Evolutionary conservation across 2,329 filamentous ascomycete genomes (phyloP).

Genomic region (Penicillium sp.): DNA sequence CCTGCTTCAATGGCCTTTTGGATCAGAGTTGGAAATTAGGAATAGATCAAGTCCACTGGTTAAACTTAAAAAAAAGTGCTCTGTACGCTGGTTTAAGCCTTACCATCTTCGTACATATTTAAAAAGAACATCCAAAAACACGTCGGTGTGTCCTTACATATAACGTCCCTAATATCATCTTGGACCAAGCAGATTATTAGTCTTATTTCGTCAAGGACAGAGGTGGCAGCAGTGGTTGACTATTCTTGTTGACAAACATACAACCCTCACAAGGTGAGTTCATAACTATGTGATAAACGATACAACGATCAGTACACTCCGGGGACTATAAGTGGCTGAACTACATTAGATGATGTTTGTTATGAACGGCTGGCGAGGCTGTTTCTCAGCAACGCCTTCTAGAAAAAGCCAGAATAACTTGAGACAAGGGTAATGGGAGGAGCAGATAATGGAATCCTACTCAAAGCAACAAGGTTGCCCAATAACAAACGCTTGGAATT

Average conservation of each 20-base stretch:
- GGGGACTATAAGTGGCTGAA: not conserved
- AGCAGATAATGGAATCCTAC: constrained; percentile 11
- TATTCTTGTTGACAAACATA: not conserved
- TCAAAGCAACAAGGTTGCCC: constrained; percentile 8
- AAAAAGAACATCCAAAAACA: not conserved
- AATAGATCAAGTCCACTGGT: not conserved
- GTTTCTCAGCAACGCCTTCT: constrained; percentile 20
- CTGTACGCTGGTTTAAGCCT: not conserved
- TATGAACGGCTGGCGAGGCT: not conserved
- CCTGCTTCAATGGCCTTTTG: not conserved
- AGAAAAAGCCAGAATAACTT: constrained; percentile 2
- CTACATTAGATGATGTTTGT: not conserved
- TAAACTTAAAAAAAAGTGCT: not conserved
- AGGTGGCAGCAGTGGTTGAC: not conserved
- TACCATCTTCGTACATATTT: not conserved
- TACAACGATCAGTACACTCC: not conserved
- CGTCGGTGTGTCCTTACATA: not conserved
- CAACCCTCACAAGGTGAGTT: not conserved
- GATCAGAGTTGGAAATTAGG: not conserved
- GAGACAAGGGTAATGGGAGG: constrained; percentile 4
- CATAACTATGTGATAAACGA: not conserved
- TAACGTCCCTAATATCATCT: not conserved
- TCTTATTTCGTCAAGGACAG: not conserved
- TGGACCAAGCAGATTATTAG: not conserved
- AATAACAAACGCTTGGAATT: constrained; percentile 18